These are phyloP conservation scores for Paramecium caudatum DNA, from an alignment of 73 alveolate genomes.

Conservation along the genomic window DNA sequence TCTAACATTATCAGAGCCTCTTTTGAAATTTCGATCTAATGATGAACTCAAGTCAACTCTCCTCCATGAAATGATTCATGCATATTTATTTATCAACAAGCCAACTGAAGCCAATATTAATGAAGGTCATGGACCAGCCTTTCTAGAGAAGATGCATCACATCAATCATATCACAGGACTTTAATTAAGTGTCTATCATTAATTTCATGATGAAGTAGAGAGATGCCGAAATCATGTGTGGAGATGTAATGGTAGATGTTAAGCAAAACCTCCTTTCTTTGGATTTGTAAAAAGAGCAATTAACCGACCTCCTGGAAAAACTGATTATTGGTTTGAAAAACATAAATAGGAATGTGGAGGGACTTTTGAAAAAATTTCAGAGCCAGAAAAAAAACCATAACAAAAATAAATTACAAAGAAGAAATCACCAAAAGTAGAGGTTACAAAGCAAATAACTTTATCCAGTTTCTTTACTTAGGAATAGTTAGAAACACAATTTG, in stretches of 20 bases:
- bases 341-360: slow-evolving; percentile 90
- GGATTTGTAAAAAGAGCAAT: slow-evolving; percentile 87
- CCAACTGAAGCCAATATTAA: slow-evolving; percentile 73
- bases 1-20: slow-evolving; percentile 85
- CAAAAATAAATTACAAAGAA: not conserved
- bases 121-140: slow-evolving; percentile 88
- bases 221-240: slow-evolving; percentile 87
- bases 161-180: slow-evolving; percentile 85
- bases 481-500: not conserved
- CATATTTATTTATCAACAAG: slow-evolving; percentile 80
- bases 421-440: not conserved
- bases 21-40: slow-evolving; percentile 85
- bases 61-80: slow-evolving; percentile 97
- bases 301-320: slow-evolving; percentile 78
- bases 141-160: slow-evolving; percentile 80
- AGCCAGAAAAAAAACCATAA: slow-evolving; percentile 76
- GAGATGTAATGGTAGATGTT: slow-evolving; percentile 92
- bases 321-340: slow-evolving; percentile 80
- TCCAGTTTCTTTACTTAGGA: slow-evolving; percentile 16
- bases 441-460: not conserved
- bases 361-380: slow-evolving; percentile 81
- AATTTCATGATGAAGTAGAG: slow-evolving; percentile 90
- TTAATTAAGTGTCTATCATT: slow-evolving; percentile 84
- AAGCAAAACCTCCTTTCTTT: slow-evolving; percentile 85
- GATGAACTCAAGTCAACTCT: slow-evolving; percentile 87